These are phyloP conservation scores for Pyrus hybrid DNA, from an alignment of 331 rosid species.

Conservation along the genomic window DNA sequence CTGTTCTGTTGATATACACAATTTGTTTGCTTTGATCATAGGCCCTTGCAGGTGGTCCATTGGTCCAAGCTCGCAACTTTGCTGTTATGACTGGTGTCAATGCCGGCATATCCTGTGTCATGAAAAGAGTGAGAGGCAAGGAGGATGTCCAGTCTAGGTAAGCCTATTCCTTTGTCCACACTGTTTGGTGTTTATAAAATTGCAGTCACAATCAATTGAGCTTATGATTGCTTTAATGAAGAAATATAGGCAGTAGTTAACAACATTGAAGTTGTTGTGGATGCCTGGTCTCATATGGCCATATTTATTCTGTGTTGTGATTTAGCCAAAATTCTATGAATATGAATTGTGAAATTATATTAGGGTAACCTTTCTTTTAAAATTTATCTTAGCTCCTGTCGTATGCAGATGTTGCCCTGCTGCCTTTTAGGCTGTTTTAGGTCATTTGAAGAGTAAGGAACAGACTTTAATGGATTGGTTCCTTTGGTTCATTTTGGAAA, in stretches of 20 bases:
- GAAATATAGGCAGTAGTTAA: not conserved
- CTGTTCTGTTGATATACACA: not conserved
- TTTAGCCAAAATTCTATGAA: not conserved
- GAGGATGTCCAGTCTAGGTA: constrained; percentile 93
- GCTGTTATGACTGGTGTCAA: constrained; percentile 98
- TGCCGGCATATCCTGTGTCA: constrained; percentile 85
- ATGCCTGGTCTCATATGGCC: not conserved
- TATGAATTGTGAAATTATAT: not conserved
- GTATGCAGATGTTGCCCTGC: not conserved
- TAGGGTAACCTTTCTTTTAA: not conserved
- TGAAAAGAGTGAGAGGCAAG: constrained; percentile 93
- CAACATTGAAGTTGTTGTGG: not conserved
- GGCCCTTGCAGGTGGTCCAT: constrained; percentile 98
- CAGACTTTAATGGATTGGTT: not conserved
- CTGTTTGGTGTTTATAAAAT: not conserved
- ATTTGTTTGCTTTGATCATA: constrained; percentile 17
- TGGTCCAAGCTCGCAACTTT: constrained; percentile 89
- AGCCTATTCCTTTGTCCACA: constrained; percentile 11
- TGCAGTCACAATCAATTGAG: not conserved
- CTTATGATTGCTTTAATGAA: not conserved
- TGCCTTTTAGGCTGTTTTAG: not conserved
- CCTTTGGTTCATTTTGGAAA: not conserved
- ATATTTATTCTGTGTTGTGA: not conserved
- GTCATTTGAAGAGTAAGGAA: not conserved
- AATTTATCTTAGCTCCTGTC: not conserved